Evolutionary conservation across 192 early-diverging fungal genomes (phyloP), one percentile per base, ranked within the genome.

Genomic region (Podila minutissima): DNA sequence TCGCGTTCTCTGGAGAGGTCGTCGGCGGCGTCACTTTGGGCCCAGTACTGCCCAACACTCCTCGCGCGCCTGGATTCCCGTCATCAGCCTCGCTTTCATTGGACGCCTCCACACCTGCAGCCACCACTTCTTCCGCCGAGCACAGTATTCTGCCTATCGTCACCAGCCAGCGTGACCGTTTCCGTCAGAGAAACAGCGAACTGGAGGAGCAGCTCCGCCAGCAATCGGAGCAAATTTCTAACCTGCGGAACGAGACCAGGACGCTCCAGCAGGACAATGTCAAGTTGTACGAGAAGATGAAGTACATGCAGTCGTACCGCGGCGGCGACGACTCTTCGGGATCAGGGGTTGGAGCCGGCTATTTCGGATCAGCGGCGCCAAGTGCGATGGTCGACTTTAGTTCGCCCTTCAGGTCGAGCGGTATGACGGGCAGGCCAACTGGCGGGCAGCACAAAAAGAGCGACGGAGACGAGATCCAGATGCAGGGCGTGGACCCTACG

Each of bases 261-360:
- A 86, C 85, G 32, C 73, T 94, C n/a, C 89, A 93, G 72, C 83
- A 86, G 49, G 97, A 98, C 74, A 97, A 97, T 62, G 66, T 97
- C 51, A 93, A 94, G 69, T 82, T 98, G 60, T 98, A 95, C 75
- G 97, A 98, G 74, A 93, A 93, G 73, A 85, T 96, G 24, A 92
- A 94, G 70, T 98, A 94, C 83, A 87, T 95, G 50, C 95, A 96
- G 74, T 91, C 88, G 57, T 95, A 93, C 75, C 67, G 76, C 69
- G 53, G n/a, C 37, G 59, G 59, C 41, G 59, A 72, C 75, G 53
- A 71, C 58, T 6, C 62, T 46, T 74, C 59, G 19, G 72, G 73
- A 53, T 26, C 71, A 3, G 70, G 64, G 1, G 72, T 67, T 7
- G 75, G 72, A 58, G 51, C 32, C 20, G 70, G 69, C 31, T 64